A percentile compares a stretch with the other conserved stretches of the same genome.
Conservation (phyloP, 805 yeast genomes). For the Candida stauntonica region DNA sequence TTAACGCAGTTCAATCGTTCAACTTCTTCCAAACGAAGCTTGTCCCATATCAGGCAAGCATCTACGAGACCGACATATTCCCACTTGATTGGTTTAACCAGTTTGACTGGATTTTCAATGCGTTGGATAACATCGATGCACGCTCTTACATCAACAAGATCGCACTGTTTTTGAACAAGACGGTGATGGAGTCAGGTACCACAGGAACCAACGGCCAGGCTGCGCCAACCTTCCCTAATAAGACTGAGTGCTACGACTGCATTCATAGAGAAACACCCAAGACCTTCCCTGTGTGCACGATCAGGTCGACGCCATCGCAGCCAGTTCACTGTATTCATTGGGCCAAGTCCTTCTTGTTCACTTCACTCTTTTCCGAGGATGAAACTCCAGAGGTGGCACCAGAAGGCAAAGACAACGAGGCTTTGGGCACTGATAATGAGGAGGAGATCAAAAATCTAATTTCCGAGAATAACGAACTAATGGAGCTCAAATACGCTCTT, state of each 20-base stretch:
- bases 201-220: conserved; percentile 94
- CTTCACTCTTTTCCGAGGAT: conserved; percentile 67
- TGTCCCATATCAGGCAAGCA: conserved; percentile 80
- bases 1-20: conserved; percentile 73
- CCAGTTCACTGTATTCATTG: conserved; percentile 96
- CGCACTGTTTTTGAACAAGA: conserved; percentile 66
- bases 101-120: conserved; percentile 82
- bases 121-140: conserved; percentile 91
- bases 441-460: conserved; percentile 61
- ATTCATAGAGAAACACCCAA: conserved; percentile 82
- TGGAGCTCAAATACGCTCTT: conserved; percentile 41
- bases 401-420: conserved; percentile 33
- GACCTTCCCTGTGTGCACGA: conserved; percentile 93
- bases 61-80: conserved; percentile 70
- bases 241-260: conserved; percentile 93
- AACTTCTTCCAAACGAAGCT: conserved; percentile 57
- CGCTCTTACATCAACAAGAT: conserved; percentile 84
- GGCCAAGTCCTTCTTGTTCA: conserved; percentile 90
- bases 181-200: conserved; percentile 90
- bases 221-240: conserved; percentile 80
- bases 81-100: conserved; percentile 73
- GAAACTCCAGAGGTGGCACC: conserved; percentile 27
- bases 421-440: conserved; percentile 58
- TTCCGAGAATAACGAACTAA: conserved; percentile 63
- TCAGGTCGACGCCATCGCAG: conserved; percentile 92